A percentile compares a stretch with the other conserved stretches of the same genome.
Evolutionary conservation across 495 filamentous ascomycete species (phyloP).

Genomic region (Cladorrhinum samala): DNA sequence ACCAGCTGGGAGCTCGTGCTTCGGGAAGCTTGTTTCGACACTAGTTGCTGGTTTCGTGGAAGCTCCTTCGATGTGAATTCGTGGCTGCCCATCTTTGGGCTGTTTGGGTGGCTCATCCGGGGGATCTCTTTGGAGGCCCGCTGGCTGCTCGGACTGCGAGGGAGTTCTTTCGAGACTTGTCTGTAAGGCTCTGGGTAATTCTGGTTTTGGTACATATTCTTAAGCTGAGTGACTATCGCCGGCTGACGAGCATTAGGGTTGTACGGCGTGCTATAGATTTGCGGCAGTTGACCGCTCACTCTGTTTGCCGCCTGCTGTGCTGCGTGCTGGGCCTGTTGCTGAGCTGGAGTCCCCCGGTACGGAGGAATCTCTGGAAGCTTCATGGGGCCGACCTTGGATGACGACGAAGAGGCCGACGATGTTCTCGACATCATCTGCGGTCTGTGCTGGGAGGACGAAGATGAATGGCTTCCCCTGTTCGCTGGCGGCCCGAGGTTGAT

Average conservation of each 20-base stretch:
- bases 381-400: conserved; percentile 26
- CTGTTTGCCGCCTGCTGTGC: conserved; percentile 28
- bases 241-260: conserved; percentile 1
- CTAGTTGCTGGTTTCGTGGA: conserved; percentile 1
- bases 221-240: neutral
- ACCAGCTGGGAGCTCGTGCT: conserved; percentile 10
- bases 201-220: conserved; percentile 1
- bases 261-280: conserved; percentile 9
- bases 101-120: neutral
- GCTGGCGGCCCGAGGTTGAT: conserved; percentile 32
- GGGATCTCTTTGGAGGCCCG: neutral
- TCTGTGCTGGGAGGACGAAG: too few relatives aligned
- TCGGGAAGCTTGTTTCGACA: neutral
- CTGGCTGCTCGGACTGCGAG: neutral
- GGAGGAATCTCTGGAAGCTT: conserved; percentile 50
- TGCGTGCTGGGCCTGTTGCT: conserved; percentile 23
- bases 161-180: neutral
- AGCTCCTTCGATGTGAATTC: neutral
- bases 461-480: conserved; percentile 22
- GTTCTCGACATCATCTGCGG: too few relatives aligned
- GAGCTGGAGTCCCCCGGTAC: conserved; percentile 33
- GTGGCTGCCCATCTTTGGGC: neutral
- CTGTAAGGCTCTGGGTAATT: conserved; percentile 9
- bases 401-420: too few relatives aligned
- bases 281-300: conserved; percentile 7